phyloP scores from a whole-genome alignment of 306 rosid genomes.

The Astragalus glycyphyllos region DNA sequence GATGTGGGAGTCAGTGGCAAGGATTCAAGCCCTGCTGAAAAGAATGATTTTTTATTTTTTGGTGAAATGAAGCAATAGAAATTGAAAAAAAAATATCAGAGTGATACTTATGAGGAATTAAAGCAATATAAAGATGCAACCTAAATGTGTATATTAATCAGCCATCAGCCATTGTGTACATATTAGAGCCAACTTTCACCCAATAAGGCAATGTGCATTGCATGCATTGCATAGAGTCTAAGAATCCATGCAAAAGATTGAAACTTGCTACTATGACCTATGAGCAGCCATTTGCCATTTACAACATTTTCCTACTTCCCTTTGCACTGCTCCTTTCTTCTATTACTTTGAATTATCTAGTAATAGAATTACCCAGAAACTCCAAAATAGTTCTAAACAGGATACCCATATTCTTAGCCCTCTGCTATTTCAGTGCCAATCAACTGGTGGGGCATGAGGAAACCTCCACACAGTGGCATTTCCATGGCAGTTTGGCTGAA shows the following conservation, averaged over 20 bases:
- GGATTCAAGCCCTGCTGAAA: constrained; percentile 11
- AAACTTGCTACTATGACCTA: background rate
- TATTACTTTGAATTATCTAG: background rate
- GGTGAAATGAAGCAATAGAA: background rate
- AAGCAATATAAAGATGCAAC: constrained; percentile 17
- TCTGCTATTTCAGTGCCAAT: background rate
- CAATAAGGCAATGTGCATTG: constrained; percentile 6
- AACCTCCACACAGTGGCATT: background rate
- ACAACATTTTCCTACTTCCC: constrained; percentile 6
- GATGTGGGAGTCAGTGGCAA: background rate
- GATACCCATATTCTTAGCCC: background rate
- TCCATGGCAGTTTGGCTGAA: background rate
- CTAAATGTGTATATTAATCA: constrained; percentile 29
- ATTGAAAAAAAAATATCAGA: background rate
- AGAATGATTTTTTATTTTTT: background rate
- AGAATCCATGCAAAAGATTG: background rate
- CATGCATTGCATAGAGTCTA: constrained; percentile 10
- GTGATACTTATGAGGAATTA: background rate
- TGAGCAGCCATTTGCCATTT: constrained; percentile 12
- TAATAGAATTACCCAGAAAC: background rate
- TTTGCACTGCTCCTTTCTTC: constrained; percentile 4
- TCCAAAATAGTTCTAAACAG: background rate
- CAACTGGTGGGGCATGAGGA: constrained; percentile 4
- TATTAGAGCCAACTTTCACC: background rate
- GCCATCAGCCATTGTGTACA: constrained; percentile 22